Conservation (phyloP, 768 basidiomycete genomes). For the Tremella mesenterica region DNA sequence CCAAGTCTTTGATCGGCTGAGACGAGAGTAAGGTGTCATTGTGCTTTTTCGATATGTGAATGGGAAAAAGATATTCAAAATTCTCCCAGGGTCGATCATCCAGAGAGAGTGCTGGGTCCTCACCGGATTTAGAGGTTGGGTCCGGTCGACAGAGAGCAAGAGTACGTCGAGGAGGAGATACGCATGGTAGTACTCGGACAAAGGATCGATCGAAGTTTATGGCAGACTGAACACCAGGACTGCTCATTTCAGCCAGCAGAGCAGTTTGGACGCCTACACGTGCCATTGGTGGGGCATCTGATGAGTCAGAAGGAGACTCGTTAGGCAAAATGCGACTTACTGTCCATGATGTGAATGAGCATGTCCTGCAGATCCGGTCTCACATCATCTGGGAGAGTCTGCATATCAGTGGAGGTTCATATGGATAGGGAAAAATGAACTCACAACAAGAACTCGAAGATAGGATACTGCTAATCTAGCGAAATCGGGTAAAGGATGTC, state of each 20-base stretch:
- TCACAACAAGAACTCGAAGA: conserved; percentile 22
- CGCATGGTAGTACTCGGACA: conserved; percentile 9
- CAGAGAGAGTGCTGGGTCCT: conserved; percentile 11
- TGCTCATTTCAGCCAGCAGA: conserved; percentile 16
- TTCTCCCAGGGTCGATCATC: conserved; percentile 38
- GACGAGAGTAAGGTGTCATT: background rate
- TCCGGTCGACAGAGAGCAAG: conserved; percentile 3
- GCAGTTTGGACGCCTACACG: conserved; percentile 21
- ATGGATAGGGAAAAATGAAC: background rate
- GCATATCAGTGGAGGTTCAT: conserved; percentile 3
- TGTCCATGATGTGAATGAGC: conserved; percentile 28
- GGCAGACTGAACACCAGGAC: conserved; percentile 9
- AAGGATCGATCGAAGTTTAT: conserved; percentile 5
- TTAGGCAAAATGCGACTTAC: conserved; percentile 12
- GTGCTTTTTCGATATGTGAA: conserved; percentile 1
- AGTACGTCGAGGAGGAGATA: conserved; percentile 16
- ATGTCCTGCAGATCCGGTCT: conserved; percentile 10
- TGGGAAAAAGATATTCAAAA: conserved; percentile 28
- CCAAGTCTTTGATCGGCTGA: background rate
- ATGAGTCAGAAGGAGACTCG: background rate
- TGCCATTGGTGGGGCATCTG: conserved; percentile 22
- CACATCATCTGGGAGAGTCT: background rate
- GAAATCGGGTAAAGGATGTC: conserved; percentile 26
- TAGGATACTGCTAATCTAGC: conserved; percentile 15
- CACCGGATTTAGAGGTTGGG: background rate